Conservation (phyloP, 176 grass and related monocot species). For the Hsuehochloa calcarea region DNA sequence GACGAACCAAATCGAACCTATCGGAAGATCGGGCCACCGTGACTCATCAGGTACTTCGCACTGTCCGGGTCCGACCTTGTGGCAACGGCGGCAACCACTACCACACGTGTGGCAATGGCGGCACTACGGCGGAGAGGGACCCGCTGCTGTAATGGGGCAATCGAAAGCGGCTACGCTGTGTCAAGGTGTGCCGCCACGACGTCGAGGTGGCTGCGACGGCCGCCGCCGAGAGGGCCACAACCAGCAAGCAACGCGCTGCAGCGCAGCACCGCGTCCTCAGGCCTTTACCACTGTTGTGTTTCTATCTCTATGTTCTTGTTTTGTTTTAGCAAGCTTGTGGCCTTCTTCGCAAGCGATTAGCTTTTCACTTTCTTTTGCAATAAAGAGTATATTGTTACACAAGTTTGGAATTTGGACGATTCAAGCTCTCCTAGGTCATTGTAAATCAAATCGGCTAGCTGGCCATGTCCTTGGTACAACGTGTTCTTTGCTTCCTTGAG, state of each 20-base stretch:
- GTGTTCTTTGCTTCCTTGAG: not conserved
- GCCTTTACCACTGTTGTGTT: not conserved
- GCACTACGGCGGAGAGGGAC: slow-evolving; percentile 43
- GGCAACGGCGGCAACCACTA: slow-evolving; percentile 64
- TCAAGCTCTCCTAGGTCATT: not conserved
- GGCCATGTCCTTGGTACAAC: not conserved
- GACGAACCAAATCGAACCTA: too few species aligned
- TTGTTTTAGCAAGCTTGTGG: not conserved
- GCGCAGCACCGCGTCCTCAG: slow-evolving; percentile 35
- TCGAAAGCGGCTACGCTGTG: slow-evolving; percentile 60
- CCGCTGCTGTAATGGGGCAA: slow-evolving; percentile 65
- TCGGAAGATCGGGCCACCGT: too few species aligned
- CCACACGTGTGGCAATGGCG: slow-evolving; percentile 30
- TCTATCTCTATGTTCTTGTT: not conserved
- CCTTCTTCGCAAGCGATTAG: not conserved
- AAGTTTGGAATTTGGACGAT: not conserved
- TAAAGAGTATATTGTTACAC: not conserved
- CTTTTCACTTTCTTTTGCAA: not conserved
- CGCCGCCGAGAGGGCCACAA: slow-evolving; percentile 35
- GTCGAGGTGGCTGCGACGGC: slow-evolving; percentile 29
- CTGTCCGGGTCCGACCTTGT: too few species aligned
- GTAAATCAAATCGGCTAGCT: not conserved
- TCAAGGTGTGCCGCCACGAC: slow-evolving; percentile 53
- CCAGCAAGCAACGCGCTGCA: slow-evolving; percentile 37
- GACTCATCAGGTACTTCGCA: too few species aligned